Percentiles rank a stretch among this genome's conserved stretches.
Conservation (phyloP, 2,329 filamentous ascomycete species). For the Leptoxyphium fumago region DNA sequence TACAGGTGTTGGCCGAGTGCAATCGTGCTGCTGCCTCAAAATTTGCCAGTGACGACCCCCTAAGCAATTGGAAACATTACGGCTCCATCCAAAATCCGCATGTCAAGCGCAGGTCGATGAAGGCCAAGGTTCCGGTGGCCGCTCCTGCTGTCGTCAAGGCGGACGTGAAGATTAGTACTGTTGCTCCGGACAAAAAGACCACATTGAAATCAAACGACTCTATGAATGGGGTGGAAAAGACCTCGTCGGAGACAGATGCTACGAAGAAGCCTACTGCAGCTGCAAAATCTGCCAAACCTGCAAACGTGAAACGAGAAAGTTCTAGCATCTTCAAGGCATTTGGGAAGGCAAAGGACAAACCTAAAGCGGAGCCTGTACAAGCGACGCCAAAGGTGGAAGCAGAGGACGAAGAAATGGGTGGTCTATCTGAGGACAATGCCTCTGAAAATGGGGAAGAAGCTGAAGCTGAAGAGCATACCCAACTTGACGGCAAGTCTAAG, state of each 20-base stretch:
- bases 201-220: slow-evolving; percentile 8
- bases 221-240: slow-evolving; percentile 3
- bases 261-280: slow-evolving; percentile 22
- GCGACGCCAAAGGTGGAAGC: slow-evolving; percentile 12
- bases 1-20: slow-evolving; percentile 57
- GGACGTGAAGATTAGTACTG: slow-evolving; percentile 5
- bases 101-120: slow-evolving; percentile 39
- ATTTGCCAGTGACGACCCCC: slow-evolving; percentile 42
- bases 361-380: slow-evolving; percentile 31
- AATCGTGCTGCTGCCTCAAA: slow-evolving; percentile 47
- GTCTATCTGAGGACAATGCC: slow-evolving; percentile 25
- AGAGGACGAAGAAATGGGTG: slow-evolving; percentile 23
- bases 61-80: slow-evolving; percentile 46
- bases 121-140: slow-evolving; percentile 21
- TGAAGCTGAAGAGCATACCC: slow-evolving; percentile 21
- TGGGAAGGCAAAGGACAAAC: slow-evolving; percentile 44
- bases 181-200: slow-evolving; percentile 4
- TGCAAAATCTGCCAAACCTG: slow-evolving; percentile 20
- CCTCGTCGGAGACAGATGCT: slow-evolving; percentile 23
- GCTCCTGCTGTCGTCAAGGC: slow-evolving; percentile 8
- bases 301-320: slow-evolving; percentile 42
- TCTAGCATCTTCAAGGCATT: slow-evolving; percentile 67
- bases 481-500: slow-evolving; percentile 27
- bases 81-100: slow-evolving; percentile 62
- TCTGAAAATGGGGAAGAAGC: slow-evolving; percentile 44